These are phyloP conservation scores for Didymella segeticola DNA, from an alignment of 2,329 filamentous ascomycete species.

Conservation along the genomic window DNA sequence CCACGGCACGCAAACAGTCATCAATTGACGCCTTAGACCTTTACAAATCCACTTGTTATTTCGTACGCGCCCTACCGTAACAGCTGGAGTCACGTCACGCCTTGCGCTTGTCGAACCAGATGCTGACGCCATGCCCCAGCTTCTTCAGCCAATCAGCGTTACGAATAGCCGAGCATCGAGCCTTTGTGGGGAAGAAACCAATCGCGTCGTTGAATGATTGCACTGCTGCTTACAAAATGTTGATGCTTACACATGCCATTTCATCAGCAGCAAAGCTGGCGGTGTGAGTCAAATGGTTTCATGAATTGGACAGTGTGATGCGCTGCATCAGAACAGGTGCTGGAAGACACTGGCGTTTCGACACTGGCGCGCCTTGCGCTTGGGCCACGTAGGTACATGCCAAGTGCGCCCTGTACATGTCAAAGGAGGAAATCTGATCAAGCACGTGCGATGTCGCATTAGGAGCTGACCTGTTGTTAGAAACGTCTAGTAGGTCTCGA, in stretches of 20 bases:
- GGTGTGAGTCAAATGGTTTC: no score
- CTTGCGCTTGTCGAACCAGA: not conserved
- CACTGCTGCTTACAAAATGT: no score
- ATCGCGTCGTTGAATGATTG: not conserved
- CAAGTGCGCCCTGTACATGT: constrained; percentile 4
- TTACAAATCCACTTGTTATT: not conserved
- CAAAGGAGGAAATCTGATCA: not conserved
- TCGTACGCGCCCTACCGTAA: constrained; percentile 1
- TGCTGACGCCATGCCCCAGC: not conserved
- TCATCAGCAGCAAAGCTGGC: no score
- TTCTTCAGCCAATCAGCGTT: not conserved
- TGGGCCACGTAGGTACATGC: not conserved
- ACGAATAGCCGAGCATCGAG: not conserved
- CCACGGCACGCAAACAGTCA: not conserved
- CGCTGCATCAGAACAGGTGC: no score
- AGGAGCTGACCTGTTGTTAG: not conserved
- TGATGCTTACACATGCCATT: no score
- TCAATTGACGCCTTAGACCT: not conserved
- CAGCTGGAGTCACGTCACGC: not conserved
- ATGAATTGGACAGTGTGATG: no score
- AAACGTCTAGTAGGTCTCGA: no score
- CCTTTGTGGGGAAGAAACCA: not conserved
- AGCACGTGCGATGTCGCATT: not conserved
- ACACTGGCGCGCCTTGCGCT: constrained; percentile 6
- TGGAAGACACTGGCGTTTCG: not conserved